phyloP scores from a whole-genome alignment of 1,139 yeast species.

The Pichia sp. region DNA sequence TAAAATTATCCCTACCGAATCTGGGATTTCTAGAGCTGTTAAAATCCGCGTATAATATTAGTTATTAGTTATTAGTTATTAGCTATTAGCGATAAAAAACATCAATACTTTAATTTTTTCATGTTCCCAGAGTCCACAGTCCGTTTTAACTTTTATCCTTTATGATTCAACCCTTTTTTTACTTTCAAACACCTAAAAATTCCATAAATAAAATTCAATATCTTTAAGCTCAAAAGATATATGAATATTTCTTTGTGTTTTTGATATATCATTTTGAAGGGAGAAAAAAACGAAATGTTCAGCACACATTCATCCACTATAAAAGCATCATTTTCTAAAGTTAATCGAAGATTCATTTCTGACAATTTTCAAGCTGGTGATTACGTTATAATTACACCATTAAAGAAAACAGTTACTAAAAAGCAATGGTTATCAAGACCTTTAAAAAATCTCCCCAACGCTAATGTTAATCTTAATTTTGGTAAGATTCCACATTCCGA shows the following conservation, averaged over 20 bases:
- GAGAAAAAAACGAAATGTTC: background rate
- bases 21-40: too few relatives aligned
- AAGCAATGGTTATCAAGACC: conserved; percentile 30
- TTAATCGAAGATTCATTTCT: conserved; percentile 5
- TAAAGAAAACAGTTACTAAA: conserved; percentile 22
- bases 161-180: too few relatives aligned
- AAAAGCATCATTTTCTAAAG: background rate
- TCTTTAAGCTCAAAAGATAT: too few relatives aligned
- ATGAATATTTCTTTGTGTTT: too few relatives aligned
- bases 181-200: too few relatives aligned
- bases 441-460: conserved; percentile 20
- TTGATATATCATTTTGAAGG: too few relatives aligned
- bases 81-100: background rate
- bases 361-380: conserved; percentile 25
- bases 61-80: too few relatives aligned
- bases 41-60: too few relatives aligned
- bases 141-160: too few relatives aligned
- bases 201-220: too few relatives aligned
- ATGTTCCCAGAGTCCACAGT: too few relatives aligned
- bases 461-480: conserved; percentile 21
- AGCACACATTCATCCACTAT: background rate
- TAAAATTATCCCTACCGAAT: too few relatives aligned
- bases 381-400: conserved; percentile 26
- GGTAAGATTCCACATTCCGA: conserved; percentile 33
- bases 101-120: background rate